Base-by-base conservation (phyloP, 106 monocot species). In the Iris macrosiphon region DNA sequence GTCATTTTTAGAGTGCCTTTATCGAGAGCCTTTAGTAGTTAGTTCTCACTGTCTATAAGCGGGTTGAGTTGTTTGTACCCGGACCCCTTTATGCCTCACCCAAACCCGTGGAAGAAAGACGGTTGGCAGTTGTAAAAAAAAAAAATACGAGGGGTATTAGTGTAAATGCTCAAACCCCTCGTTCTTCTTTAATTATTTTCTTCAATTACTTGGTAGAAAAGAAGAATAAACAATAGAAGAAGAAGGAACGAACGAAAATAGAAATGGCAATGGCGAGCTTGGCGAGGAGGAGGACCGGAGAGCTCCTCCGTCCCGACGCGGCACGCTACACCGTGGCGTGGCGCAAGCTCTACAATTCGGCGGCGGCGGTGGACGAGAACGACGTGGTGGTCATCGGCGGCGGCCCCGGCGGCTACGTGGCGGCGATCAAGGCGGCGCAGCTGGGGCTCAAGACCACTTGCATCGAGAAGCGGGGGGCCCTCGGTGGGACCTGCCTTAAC, bases 341-440 rank as follows among this genome's bases (percentile, higher is more conserved):
- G 44, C n/a, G n/a, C n/a, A n/a, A n/a, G n/a, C n/a, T n/a, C 20
- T 32, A 52, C 47, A 27, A 10, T 16, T 68, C 61, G 14, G 72
- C 79, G 14, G 68, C 72, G 15, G 57, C 72, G 35, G 62, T 61
- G 10, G 85, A 85, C 19, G 85, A 79, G 57, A 85, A 76, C 62
- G 85, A 85, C 58, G 85, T 85, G 56, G 79, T 85, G 20, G 66
- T 85, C 17, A 79, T 79, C 45, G 85, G 85, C 17, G 85, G 85
- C 34, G 85, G 85, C 4, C 85, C 85, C 3, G 85, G 85, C 0
- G 85, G 85, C 1, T 85, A 85, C 42, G 85, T 85, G 45, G 85
- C 85, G 26, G 85, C 85, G 31, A 85, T 85, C 69, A 85, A 85
- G 72, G 85, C 85, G 12, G 72, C 85, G 19, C 85, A 85, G 76